Conservation (phyloP, 768 basidiomycete genomes). For the Kwoniella botswanensis region DNA sequence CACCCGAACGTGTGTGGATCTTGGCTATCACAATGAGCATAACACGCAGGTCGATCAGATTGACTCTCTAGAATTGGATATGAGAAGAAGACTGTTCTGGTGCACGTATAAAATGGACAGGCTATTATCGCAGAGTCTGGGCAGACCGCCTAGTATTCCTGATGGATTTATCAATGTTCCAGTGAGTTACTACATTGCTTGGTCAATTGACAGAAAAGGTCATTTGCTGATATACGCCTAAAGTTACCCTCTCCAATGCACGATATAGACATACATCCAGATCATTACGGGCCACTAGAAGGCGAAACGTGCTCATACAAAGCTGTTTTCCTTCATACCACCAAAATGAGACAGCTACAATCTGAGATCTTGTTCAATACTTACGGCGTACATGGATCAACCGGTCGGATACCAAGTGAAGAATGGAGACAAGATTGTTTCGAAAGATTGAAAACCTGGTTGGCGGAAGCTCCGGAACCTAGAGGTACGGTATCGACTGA, state of each 20-base stretch:
- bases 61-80: constrained; percentile 54
- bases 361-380: constrained; percentile 56
- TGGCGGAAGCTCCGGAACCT: constrained; percentile 56
- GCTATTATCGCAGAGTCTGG: constrained; percentile 53
- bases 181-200: constrained; percentile 31
- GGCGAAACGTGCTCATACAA: constrained; percentile 55
- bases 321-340: constrained; percentile 53
- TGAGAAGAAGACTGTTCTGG: constrained; percentile 56
- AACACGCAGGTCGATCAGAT: constrained; percentile 44
- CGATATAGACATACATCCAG: constrained; percentile 50
- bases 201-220: neutral
- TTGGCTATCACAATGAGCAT: constrained; percentile 59
- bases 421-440: constrained; percentile 58
- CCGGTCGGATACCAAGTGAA: constrained; percentile 22
- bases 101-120: constrained; percentile 58
- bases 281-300: constrained; percentile 40
- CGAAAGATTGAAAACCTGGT: constrained; percentile 55
- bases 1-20: constrained; percentile 56
- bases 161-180: constrained; percentile 59
- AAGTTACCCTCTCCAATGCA: constrained; percentile 52
- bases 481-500: constrained; percentile 56
- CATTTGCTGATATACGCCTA: neutral
- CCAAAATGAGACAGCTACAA: constrained; percentile 55
- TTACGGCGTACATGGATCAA: constrained; percentile 53
- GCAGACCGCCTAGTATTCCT: constrained; percentile 57